Conservation (phyloP, 768 basidiomycete genomes). For the Gloeostereum incarnatum region DNA sequence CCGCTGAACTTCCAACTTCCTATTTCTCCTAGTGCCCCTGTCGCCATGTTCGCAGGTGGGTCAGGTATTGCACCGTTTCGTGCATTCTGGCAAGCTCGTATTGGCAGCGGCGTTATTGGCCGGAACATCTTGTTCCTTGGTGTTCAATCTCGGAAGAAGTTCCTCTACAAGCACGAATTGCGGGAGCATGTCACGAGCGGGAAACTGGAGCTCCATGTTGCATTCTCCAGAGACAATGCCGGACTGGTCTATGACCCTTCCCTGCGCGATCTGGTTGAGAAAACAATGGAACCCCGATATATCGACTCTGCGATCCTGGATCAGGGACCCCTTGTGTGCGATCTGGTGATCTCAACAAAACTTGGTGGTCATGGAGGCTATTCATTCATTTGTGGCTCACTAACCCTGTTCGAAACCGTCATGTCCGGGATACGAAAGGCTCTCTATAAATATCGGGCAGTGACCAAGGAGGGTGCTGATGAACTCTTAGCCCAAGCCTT, state of each 20-base stretch:
- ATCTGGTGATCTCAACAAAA: conserved; percentile 3
- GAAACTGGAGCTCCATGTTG: conserved; percentile 1
- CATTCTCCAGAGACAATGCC: conserved; percentile 1
- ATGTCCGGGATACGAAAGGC: not conserved
- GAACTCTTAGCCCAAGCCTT: conserved; percentile 2
- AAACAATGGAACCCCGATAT: conserved; percentile 1
- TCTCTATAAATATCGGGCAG: not conserved
- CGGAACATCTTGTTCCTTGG: conserved; percentile 2
- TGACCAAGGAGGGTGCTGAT: conserved; percentile 3
- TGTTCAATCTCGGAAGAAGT: conserved; percentile 2
- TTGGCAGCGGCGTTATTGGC: conserved; percentile 3
- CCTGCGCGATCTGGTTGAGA: conserved; percentile 1
- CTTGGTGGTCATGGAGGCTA: not conserved
- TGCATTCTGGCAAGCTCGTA: conserved; percentile 1
- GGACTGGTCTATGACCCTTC: conserved; percentile 1
- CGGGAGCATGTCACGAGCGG: not conserved
- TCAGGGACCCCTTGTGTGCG: not conserved
- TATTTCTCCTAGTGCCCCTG: not conserved
- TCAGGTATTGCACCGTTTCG: conserved; percentile 2
- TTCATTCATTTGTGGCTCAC: not conserved
- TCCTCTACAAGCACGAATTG: conserved; percentile 2
- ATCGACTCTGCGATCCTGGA: conserved; percentile 1
- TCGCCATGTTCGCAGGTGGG: conserved; percentile 3
- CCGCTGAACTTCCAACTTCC: conserved; percentile 3
- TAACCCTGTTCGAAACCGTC: conserved; percentile 1